A percentile compares a stretch with the other conserved stretches of the same genome.
phyloP scores from a whole-genome alignment of 176 grass and related monocot genomes.

The Elaeis guineensis region DNA sequence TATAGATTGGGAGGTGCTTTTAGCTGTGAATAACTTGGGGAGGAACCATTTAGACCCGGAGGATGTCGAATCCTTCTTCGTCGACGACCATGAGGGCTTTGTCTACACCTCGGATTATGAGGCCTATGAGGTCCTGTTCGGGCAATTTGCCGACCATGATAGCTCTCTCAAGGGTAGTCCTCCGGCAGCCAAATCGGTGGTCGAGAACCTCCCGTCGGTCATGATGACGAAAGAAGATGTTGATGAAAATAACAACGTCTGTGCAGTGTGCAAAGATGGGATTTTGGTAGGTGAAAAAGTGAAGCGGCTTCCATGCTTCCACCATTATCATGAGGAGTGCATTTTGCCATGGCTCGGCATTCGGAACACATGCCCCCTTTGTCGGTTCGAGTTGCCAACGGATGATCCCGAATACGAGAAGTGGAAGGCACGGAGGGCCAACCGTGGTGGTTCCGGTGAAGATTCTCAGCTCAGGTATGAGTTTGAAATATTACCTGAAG shows the following conservation, averaged over 20 bases:
- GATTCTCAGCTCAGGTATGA: too few species aligned
- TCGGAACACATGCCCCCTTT: conserved; percentile 84
- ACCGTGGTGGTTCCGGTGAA: background rate
- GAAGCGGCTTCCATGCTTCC: conserved; percentile 56
- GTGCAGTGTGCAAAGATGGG: conserved; percentile 80
- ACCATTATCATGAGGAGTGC: conserved; percentile 63
- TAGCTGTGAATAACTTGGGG: conserved; percentile 50
- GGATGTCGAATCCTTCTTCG: conserved; percentile 42
- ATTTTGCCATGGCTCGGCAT: conserved; percentile 76
- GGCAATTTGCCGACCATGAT: conserved; percentile 48
- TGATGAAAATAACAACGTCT: conserved; percentile 23
- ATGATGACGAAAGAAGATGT: conserved; percentile 28
- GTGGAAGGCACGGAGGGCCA: conserved; percentile 32
- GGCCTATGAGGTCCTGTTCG: conserved; percentile 52
- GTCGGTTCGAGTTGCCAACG: conserved; percentile 68
- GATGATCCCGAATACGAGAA: conserved; percentile 68
- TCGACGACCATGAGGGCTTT: conserved; percentile 31
- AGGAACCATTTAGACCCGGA: conserved; percentile 21
- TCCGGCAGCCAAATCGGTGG: conserved; percentile 40
- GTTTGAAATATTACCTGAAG: too few species aligned
- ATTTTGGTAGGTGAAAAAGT: conserved; percentile 41
- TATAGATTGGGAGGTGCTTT: conserved; percentile 74
- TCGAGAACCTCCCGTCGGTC: conserved; percentile 64
- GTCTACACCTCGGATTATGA: conserved; percentile 12
- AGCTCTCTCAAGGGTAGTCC: conserved; percentile 39